Evolutionary conservation across 805 yeast species (phyloP).

Genomic region (Deakozyma indianensis): DNA sequence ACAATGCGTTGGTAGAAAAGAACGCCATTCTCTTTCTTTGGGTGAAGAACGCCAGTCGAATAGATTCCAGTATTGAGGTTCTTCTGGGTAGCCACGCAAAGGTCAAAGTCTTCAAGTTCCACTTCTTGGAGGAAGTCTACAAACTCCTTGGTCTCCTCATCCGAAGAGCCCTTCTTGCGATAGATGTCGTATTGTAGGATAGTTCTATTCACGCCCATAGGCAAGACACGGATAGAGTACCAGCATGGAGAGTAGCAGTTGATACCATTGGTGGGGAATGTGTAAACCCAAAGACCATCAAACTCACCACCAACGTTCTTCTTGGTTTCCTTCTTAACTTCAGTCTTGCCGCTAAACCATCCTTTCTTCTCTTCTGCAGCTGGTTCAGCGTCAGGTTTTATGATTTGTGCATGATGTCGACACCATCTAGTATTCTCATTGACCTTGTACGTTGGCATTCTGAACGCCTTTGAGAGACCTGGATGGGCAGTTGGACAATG

Average conservation of each 20-base stretch:
- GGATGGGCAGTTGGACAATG: conserved; percentile 60
- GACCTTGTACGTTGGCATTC: conserved; percentile 51
- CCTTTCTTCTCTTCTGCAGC: conserved; percentile 21
- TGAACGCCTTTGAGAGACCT: conserved; percentile 40
- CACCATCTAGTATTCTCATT: conserved; percentile 45
- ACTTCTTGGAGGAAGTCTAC: conserved; percentile 50
- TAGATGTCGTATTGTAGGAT: conserved; percentile 46
- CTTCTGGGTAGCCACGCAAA: conserved; percentile 45
- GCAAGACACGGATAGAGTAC: conserved; percentile 48
- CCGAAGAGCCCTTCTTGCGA: conserved; percentile 43
- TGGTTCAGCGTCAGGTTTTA: conserved; percentile 23
- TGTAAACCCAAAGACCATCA: conserved; percentile 49
- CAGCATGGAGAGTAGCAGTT: conserved; percentile 56
- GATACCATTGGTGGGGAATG: conserved; percentile 46
- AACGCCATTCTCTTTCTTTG: conserved; percentile 44
- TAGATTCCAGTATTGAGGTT: conserved; percentile 48
- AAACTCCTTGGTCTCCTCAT: conserved; percentile 41
- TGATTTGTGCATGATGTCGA: conserved; percentile 46
- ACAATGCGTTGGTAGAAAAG: conserved; percentile 41
- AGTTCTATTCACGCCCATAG: conserved; percentile 38
- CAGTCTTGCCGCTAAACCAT: conserved; percentile 36
- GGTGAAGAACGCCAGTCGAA: conserved; percentile 44
- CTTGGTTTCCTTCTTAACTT: conserved; percentile 13
- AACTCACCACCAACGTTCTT: conserved; percentile 44
- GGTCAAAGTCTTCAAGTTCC: conserved; percentile 46